Evolutionary conservation across 768 basidiomycete species (phyloP).

Genomic region (Punctularia strigosozonata): DNA sequence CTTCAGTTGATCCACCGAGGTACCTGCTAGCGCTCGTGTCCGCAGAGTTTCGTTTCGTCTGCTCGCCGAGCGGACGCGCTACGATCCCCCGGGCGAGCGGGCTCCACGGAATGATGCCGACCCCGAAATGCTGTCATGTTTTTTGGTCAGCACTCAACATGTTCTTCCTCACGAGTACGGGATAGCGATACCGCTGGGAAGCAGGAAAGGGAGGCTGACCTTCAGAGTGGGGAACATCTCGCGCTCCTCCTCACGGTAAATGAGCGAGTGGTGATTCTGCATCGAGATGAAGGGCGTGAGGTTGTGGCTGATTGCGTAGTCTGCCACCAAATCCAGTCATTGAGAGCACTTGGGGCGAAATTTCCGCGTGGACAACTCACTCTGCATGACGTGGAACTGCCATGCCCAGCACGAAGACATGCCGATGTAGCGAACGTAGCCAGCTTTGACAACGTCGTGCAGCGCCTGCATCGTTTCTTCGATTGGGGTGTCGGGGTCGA

Average conservation of each 20-base stretch:
- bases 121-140: too few relatives aligned
- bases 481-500: constrained; percentile 25
- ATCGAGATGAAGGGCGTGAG: constrained; percentile 32
- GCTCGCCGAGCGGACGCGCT: constrained; percentile 21
- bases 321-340: constrained; percentile 6
- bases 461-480: constrained; percentile 33
- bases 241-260: constrained; percentile 35
- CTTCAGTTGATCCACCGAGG: too few relatives aligned
- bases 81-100: constrained; percentile 30
- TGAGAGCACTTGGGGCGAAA: constrained; percentile 1
- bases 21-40: constrained; percentile 12
- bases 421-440: constrained; percentile 29
- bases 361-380: constrained; percentile 6
- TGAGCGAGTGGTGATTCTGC: constrained; percentile 33
- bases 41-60: constrained; percentile 11
- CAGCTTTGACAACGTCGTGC: constrained; percentile 33
- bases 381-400: constrained; percentile 21
- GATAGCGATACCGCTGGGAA: too few relatives aligned
- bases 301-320: constrained; percentile 23
- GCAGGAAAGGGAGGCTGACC: too few relatives aligned
- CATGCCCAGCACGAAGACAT: constrained; percentile 25
- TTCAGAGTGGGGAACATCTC: constrained; percentile 27
- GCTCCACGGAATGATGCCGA: constrained; percentile 41
- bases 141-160: too few relatives aligned
- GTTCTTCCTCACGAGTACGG: too few relatives aligned